Evolutionary conservation across 2,329 filamentous ascomycete species (phyloP), one percentile per base, ranked within the genome.

Genomic region (Colletotrichum spaethianum): DNA sequence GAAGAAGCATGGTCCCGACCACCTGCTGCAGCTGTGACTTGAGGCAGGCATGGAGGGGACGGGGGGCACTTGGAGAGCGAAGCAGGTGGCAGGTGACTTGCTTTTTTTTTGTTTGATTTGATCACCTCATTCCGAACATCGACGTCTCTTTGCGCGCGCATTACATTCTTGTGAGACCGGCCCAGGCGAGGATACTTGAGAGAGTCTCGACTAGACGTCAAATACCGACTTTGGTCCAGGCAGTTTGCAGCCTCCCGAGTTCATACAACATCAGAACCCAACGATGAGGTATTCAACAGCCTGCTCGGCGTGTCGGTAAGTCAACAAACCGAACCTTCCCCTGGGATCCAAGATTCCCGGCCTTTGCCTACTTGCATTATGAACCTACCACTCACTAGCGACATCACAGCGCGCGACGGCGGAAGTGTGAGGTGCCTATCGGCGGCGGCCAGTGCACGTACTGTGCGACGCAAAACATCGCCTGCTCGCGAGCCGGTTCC

Each of bases 301-400:
- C 11, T 74, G 73, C 63, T 74, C 73, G 63, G 73, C 73, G 26
- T 74, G 73, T 67, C 71, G 73, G 73, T 74, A 73, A 73, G 73
- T 64, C 55, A 11, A 26, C 50, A 44, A 40, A 42, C 50, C 57
- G 64, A 50, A 59, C 4, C 6, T 26, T 52, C 28, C 16, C 46
- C 44, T 20, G 5, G 42, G 23, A 20, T 18, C 44, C 23, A 31
- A 18, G 23, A 12, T 7, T 14, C 18, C 28, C 23, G 26, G 28
- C 14, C 31, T 50, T 2, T 7, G 33, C 12, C 55, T 40, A 33
- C 14, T 28, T 20, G 26, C 16, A 42, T 44, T 26, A 48, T 33
- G 33, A 57, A 42, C 20, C 31, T 12, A 36, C 44, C n/a, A 40
- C 65, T 60, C 46, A 70, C 70, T n/a, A 31, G 38, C 59, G 6